Base-by-base conservation (phyloP, 768 basidiomycete genomes). In the Tricholoma flavovirens region DNA sequence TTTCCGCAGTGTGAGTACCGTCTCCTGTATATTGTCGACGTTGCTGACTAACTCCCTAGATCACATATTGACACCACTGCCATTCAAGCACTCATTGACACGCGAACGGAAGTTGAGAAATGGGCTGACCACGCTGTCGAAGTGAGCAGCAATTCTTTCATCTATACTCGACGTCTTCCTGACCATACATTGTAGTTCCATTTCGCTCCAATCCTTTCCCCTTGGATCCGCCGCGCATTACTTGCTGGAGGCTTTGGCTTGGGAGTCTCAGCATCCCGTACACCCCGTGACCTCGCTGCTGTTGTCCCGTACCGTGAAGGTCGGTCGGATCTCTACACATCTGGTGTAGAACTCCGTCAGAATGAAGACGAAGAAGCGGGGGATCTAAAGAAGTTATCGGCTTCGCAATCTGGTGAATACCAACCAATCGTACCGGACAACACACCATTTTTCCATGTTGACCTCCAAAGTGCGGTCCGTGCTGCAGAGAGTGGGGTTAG, bases 371-470 rank as follows among this genome's bases (percentile, higher is more conserved):
- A 68, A 29, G 75, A 74, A 58, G 66, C 63, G 12, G 70, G 60
- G 9, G 73, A 71, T 29, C 50, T 69, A 10, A 76, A 77, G 58
- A 72, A 71, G 49, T 59, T 60, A 5, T 58, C 56, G 46, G 54
- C 51, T 51, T 35, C 40, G 46, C 56, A 54, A 40, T 59, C 48
- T 6, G 56, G 38, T 8, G 73, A 64, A n/a, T 69, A 67, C 52
- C 74, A 65, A 15, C 71, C 79, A 14, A 63, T 87, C 38, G 66
- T 84, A 29, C 68, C 76, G 1, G 60, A 74, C 8, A 77, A 80
- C 36, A 92, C 88, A 6, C 90, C 90, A 8, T 91, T 85, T 78
- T 96, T 98, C 87, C 96, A 98, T 74, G 75, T 97, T 60, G 94
- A 96, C 68, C 73, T 98, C 35, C 70, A 77, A 30, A 76, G 78